Base-by-base conservation (phyloP, 2,329 filamentous ascomycete genomes). In the Albifimbria verrucaria region DNA sequence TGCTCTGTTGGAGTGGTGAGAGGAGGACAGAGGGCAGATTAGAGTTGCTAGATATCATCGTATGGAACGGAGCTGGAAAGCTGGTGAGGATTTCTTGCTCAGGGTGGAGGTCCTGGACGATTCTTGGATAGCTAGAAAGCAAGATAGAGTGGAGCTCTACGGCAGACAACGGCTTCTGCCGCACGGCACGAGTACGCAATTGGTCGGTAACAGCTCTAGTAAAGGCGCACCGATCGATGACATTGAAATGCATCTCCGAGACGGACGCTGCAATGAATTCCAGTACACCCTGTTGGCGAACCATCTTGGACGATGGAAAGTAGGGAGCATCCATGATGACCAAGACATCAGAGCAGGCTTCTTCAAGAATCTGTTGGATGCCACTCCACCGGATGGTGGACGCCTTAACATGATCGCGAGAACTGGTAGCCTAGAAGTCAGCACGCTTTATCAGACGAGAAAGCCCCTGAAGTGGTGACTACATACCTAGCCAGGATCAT, bases 321-420 rank as follows among this genome's bases (percentile, higher is more conserved):
- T 82, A 84, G 0, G 78, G 77, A 6, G 80, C 76, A 64, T 85
- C 81, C 78, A 85, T 81, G 28, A 85, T 69, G 52, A 85, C 74
- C 20, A 85, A 69, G 4, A 77, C 80, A 61, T 85, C 81, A 3
- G 80, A 75, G 25, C 70, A 72, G 2, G 80, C 78, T 54, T 82
- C 78, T 62, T 85, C 81, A 7, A 85, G 68, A 17, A 77, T 76
- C 55, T 78, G 77, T 61, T 84, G 80, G 36, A 85, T 77, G 20
- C 75, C 75, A 54, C 72, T 79, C 81, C 81, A 85, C 47, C 79
- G 69, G 47, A 83, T 79, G 6, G 71, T 74, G 21, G 74, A 74
- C 4, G 74, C 71, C 50, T 73, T 72, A 24, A 75, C 69, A 22
- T 67, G 63, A 59, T 77, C 73, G 52, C 70, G 72, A 47, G 79